Evolutionary conservation across 495 filamentous ascomycete species (phyloP), one percentile per base, ranked within the genome.

Genomic region (Talaromyces proteolyticus): DNA sequence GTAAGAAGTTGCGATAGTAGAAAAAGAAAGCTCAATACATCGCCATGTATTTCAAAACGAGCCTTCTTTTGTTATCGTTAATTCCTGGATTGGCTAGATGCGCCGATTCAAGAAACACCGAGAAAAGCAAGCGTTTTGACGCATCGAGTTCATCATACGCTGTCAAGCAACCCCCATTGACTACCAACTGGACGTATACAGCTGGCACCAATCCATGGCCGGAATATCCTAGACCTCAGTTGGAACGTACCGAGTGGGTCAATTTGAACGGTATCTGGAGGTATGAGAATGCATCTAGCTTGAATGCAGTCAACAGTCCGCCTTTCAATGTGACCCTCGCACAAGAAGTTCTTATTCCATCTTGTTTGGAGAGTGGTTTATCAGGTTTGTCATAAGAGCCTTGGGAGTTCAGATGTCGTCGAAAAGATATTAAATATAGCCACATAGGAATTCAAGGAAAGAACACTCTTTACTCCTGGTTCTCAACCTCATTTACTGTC

Each of bases 181-280:
- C 74, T 24, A 86, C 82, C 1, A 65, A 70, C 0, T 86, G 82
- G 82, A 86, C 82, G 2, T 70, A 74, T 25, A 63, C 79, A 44
- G 79, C 81, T 3, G 80, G 80, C 43, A 81, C 73, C 0, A 61
- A 80, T 42, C 83, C 82, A 0, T 87, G 83, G 83, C 78, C 81
- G 2, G 76, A 85, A 54, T 81, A 87, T 63, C 83, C 83, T 7
- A 77, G 83, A 7, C 83, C 83, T 0, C 77, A 78, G 53, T 68
- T 84, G 36, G 61, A 74, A 42, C 74, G 83, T 1, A 64, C 75
- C 4, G 56, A 73, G 17, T 87, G 83, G 83, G 63, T 80, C 61
- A 83, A 67, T 29, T 65, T 86, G 25, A 86, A 87, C 55, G 83
- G 83, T 0, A 69, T 87, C 14, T 87, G 83, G 83, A 74, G 75